phyloP scores from a whole-genome alignment of 805 yeast species.

The Candida pini region DNA sequence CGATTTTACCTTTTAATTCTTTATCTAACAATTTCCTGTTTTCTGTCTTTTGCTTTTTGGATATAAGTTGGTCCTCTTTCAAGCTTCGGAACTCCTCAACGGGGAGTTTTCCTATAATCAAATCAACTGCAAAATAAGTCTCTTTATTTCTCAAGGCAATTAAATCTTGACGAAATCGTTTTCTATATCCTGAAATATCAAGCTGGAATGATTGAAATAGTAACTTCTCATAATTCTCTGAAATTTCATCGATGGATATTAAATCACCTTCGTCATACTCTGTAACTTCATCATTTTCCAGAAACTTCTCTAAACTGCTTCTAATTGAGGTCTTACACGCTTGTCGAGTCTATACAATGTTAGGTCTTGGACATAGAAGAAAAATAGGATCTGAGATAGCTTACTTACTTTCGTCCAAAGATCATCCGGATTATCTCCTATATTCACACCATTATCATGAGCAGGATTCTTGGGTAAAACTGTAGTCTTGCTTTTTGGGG shows the following conservation, averaged over 20 bases:
- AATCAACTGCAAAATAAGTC: constrained; percentile 18
- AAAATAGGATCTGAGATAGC: not conserved
- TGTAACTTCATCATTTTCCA: constrained; percentile 1
- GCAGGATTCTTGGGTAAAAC: too few species aligned
- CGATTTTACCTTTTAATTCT: constrained; percentile 26
- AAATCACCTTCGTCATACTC: constrained; percentile 1
- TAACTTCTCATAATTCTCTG: constrained; percentile 20
- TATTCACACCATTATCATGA: constrained; percentile 2
- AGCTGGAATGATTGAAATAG: constrained; percentile 13
- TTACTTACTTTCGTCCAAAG: constrained; percentile 18
- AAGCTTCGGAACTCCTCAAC: constrained; percentile 19
- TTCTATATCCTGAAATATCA: constrained; percentile 19
- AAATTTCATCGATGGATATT: constrained; percentile 3
- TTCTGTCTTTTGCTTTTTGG: constrained; percentile 24
- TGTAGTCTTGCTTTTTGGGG: too few species aligned
- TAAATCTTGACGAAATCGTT: constrained; percentile 27
- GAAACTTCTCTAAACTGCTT: constrained; percentile 10
- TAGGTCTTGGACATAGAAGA: not conserved
- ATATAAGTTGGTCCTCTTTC: constrained; percentile 19
- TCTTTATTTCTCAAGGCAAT: constrained; percentile 25
- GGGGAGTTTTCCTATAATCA: constrained; percentile 15
- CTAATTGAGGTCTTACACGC: constrained; percentile 20
- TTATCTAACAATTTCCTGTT: constrained; percentile 24
- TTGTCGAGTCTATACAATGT: constrained; percentile 14
- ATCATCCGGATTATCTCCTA: constrained; percentile 22